Evolutionary conservation across 306 rosid species (phyloP).

Genomic region (Psophocarpus tetragonolobus): DNA sequence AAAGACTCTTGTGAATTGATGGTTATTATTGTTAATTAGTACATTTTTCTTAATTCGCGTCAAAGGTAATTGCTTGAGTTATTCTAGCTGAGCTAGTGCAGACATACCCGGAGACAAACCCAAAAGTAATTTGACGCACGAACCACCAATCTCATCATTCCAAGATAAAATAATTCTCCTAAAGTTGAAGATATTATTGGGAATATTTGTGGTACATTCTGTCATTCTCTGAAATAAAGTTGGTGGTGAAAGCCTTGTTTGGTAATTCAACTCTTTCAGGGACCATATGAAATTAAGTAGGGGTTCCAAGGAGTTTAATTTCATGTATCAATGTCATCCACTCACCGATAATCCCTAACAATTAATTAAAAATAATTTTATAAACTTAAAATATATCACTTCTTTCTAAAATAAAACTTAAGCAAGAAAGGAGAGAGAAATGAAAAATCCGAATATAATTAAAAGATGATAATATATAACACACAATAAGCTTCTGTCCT

Average conservation of each 20-base stretch:
- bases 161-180: background rate
- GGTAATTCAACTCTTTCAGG: background rate
- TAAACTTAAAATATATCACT: too few relatives aligned
- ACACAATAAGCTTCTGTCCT: too few relatives aligned
- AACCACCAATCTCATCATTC: constrained; percentile 24
- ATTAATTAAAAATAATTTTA: too few relatives aligned
- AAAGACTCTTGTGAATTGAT: background rate
- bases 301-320: too few relatives aligned
- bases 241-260: background rate
- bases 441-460: too few relatives aligned
- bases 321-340: too few relatives aligned
- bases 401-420: too few relatives aligned
- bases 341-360: too few relatives aligned
- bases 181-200: constrained; percentile 3
- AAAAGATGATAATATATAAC: too few relatives aligned
- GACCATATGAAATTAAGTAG: background rate
- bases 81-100: background rate
- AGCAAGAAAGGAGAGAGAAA: too few relatives aligned
- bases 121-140: constrained; percentile 2
- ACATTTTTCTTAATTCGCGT: background rate
- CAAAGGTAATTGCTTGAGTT: background rate
- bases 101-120: constrained; percentile 2
- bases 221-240: background rate
- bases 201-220: constrained; percentile 27
- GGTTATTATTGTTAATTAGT: background rate